Evolutionary conservation across 371 early-diverging fungal species (phyloP).

Genomic region (Lichtheimia ramosa): DNA sequence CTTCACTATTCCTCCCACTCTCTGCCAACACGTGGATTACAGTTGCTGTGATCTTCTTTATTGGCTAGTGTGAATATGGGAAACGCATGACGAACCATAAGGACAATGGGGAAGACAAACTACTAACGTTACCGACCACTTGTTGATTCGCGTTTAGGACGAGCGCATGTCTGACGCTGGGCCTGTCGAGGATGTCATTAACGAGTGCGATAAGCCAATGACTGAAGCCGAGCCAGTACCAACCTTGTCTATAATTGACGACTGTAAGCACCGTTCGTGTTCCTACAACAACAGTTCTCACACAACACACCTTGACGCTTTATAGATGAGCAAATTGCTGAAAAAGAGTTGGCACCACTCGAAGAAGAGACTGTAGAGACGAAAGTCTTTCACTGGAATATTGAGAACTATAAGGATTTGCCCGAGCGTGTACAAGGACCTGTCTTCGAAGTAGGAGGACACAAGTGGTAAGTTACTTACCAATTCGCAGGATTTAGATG

Average conservation of each 20-base stretch:
- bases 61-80: no score
- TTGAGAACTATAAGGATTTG: slow-evolving; percentile 42
- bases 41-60: no score
- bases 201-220: slow-evolving; percentile 12
- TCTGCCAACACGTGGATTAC: no score
- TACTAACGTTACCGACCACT: no score
- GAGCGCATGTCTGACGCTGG: slow-evolving; percentile 18
- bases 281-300: not conserved
- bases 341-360: slow-evolving; percentile 33
- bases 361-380: slow-evolving; percentile 42
- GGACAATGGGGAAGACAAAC: no score
- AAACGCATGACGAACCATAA: no score
- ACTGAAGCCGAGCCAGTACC: slow-evolving; percentile 14
- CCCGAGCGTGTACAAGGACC: slow-evolving; percentile 55
- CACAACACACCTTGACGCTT: not conserved
- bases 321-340: slow-evolving; percentile 22
- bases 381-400: slow-evolving; percentile 49
- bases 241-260: slow-evolving; percentile 16
- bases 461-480: slow-evolving; percentile 46
- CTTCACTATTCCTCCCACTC: no score
- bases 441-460: slow-evolving; percentile 53
- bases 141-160: slow-evolving; percentile 6
- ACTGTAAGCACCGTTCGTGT: slow-evolving; percentile 18
- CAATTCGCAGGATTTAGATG: not conserved
- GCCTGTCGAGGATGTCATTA: slow-evolving; percentile 4